phyloP scores from a whole-genome alignment of 176 grass and related monocot species.

The Stipa capillata region DNA sequence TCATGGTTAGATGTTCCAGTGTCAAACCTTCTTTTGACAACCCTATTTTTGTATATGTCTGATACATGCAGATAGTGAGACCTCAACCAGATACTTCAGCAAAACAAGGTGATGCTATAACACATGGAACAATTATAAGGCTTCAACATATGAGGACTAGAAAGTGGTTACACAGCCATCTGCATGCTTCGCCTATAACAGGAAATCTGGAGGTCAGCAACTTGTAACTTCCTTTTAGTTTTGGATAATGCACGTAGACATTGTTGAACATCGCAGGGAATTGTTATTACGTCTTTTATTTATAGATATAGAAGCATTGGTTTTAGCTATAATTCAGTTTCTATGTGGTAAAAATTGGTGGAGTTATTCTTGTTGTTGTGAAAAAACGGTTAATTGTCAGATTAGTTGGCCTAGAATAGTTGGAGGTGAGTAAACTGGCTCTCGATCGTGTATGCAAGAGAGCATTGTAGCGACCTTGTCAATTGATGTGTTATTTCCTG shows the following conservation, averaged over 20 bases:
- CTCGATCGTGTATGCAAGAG: too few species aligned
- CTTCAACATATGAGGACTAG: conserved; percentile 75
- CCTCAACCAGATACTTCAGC: conserved; percentile 50
- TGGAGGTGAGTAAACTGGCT: too few species aligned
- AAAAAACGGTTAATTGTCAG: not conserved
- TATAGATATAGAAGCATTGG: not conserved
- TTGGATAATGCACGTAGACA: not conserved
- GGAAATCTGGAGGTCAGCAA: conserved; percentile 78
- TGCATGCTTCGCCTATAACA: conserved; percentile 81
- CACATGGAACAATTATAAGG: conserved; percentile 52
- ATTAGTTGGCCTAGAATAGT: not conserved
- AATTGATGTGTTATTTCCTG: too few species aligned
- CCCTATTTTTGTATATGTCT: not conserved
- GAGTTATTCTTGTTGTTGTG: conserved; percentile 1
- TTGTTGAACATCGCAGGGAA: not conserved
- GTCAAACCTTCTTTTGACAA: not conserved
- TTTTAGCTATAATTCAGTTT: not conserved
- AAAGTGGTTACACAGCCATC: conserved; percentile 85
- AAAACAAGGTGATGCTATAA: conserved; percentile 71
- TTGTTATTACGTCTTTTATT: not conserved
- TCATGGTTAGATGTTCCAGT: not conserved
- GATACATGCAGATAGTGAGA: conserved; percentile 64
- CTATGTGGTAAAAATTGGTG: not conserved
- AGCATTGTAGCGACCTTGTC: too few species aligned
- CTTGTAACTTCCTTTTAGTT: not conserved